phyloP scores from a whole-genome alignment of 2,329 filamentous ascomycete genomes.

The Botrytis fabae region DNA sequence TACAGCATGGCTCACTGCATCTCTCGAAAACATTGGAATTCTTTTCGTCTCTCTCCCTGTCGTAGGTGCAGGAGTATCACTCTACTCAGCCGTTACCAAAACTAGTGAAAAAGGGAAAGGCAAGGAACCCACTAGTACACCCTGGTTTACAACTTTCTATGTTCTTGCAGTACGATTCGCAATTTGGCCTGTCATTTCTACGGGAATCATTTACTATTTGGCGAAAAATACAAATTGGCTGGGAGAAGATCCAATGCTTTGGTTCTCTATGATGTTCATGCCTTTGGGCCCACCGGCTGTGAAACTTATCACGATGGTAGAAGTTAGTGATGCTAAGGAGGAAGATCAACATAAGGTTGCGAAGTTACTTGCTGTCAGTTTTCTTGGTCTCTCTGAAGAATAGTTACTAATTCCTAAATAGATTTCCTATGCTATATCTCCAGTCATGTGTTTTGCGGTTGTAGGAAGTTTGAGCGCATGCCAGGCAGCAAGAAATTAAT shows the following conservation, averaged over 20 bases:
- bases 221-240: slow-evolving; percentile 54
- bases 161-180: slow-evolving; percentile 58
- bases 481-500: slow-evolving; percentile 31
- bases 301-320: slow-evolving; percentile 49
- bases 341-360: slow-evolving; percentile 47
- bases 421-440: slow-evolving; percentile 45
- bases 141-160: slow-evolving; percentile 51
- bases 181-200: slow-evolving; percentile 58
- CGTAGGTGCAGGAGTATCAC: slow-evolving; percentile 65
- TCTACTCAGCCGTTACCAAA: slow-evolving; percentile 54
- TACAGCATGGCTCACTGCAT: slow-evolving; percentile 64
- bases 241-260: slow-evolving; percentile 60
- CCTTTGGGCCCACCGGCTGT: slow-evolving; percentile 50
- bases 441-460: slow-evolving; percentile 43
- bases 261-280: slow-evolving; percentile 58
- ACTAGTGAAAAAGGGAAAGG: slow-evolving; percentile 44
- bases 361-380: slow-evolving; percentile 46
- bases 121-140: slow-evolving; percentile 43
- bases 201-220: slow-evolving; percentile 55
- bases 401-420: slow-evolving; percentile 24
- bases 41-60: slow-evolving; percentile 66
- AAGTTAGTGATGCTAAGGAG: slow-evolving; percentile 45
- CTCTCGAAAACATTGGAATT: slow-evolving; percentile 60
- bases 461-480: slow-evolving; percentile 42
- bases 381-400: no score